Base-by-base conservation (phyloP, 2,329 filamentous ascomycete species). In the Pseudocercospora fuligena region DNA sequence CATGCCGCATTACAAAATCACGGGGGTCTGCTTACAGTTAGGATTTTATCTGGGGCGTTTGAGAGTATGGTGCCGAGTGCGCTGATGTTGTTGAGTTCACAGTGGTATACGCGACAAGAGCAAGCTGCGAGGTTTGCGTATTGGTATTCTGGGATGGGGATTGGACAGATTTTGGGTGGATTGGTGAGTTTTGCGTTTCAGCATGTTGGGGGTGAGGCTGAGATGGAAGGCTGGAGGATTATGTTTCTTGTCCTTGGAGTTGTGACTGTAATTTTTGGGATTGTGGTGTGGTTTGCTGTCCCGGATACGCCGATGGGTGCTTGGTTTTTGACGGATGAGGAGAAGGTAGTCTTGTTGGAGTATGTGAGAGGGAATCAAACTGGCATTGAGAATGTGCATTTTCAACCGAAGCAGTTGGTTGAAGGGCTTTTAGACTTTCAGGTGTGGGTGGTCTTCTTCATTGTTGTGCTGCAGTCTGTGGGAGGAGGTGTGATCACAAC, bases 91-190 rank as follows among this genome's bases (percentile, higher is more conserved):
- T 43, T 60, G 9, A 61, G 31, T 25, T 46, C 31, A 6, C 58
- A 61, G 16, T 47, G 43, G 43, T 43, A 43, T 11, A 43, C 40
- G 40, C 11, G n/a, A 43, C 40, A n/a, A 11, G 12, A 43, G 8
- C 16, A 16, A 19, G 14, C 16, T 5, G 16, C 43, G 14, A 16
- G 43, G 14, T n/a, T 21, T 5, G 43, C 16, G 19, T 6, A n/a
- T 21, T 47, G 43, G 80, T 89, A 90, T 76, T 90, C 90, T 87
- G 92, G 91, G 87, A 91, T 91, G 74, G 90, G 90, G 1, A 84
- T 82, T 1, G 89, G 92, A 72, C 89, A 91, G 73, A 88, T 92
- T 56, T 86, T 91, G 3, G 89, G 90, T 31, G 89, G 89, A 4
- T 82, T 92, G 0, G 81, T 91, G 0, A 89, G 89, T 1, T 87